These are phyloP conservation scores for Oxytropis ochrocephala DNA, from an alignment of 306 rosid species.

Conservation along the genomic window DNA sequence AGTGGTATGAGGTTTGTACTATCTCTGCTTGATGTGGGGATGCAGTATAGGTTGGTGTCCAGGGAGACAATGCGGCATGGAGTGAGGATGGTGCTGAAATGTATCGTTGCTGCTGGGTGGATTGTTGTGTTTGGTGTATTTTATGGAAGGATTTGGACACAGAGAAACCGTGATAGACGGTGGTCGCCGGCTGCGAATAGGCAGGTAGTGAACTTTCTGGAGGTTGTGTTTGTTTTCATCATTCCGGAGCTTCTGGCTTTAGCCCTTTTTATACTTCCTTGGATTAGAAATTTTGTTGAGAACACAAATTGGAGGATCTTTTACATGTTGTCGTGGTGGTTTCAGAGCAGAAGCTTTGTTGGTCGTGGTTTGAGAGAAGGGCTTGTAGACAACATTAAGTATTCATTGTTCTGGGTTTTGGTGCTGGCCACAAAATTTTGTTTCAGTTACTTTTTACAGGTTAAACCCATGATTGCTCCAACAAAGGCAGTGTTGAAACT, in stretches of 20 bases:
- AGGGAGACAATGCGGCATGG: constrained; percentile 76
- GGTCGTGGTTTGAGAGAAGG: constrained; percentile 98
- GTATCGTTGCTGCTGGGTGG: constrained; percentile 70
- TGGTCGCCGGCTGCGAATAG: constrained; percentile 65
- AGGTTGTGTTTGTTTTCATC: constrained; percentile 52
- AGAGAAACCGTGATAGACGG: constrained; percentile 42
- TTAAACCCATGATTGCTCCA: constrained; percentile 81
- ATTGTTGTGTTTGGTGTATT: constrained; percentile 60
- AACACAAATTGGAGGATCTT: constrained; percentile 78
- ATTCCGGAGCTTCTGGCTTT: constrained; percentile 75
- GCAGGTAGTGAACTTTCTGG: constrained; percentile 53
- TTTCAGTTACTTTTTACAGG: constrained; percentile 87
- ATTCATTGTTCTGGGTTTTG: constrained; percentile 66
- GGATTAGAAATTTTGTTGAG: constrained; percentile 88
- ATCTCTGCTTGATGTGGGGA: constrained; percentile 68
- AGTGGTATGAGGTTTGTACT: constrained; percentile 71
- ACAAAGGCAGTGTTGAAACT: constrained; percentile 48
- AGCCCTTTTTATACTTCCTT: constrained; percentile 70
- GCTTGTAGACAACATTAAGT: constrained; percentile 71
- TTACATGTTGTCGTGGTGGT: constrained; percentile 87
- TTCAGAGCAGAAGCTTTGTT: constrained; percentile 78
- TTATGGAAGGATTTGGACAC: constrained; percentile 75
- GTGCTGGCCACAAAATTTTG: constrained; percentile 78
- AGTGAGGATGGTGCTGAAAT: constrained; percentile 72
- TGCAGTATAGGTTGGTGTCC: constrained; percentile 79